These are phyloP conservation scores for Corynespora cassiicola DNA, from an alignment of 2,329 filamentous ascomycete genomes.

Conservation along the genomic window DNA sequence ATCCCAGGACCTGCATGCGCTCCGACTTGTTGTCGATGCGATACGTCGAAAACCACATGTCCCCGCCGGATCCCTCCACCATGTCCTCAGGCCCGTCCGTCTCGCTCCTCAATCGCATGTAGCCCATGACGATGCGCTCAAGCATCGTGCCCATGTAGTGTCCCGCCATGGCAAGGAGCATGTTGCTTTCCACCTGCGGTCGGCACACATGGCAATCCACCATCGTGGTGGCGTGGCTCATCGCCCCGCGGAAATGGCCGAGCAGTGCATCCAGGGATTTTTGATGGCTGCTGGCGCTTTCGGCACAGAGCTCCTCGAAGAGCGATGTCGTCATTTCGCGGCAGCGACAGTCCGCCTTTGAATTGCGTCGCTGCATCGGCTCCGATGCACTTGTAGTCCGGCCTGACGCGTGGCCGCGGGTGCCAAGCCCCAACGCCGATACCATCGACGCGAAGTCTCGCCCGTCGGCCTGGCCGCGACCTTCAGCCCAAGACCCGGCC, in stretches of 20 bases:
- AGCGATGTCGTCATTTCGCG: constrained; percentile 1
- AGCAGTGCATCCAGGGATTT: not conserved
- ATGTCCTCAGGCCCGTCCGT: not conserved
- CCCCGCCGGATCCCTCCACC: not conserved
- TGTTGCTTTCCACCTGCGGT: constrained; percentile 1
- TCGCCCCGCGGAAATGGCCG: constrained; percentile 2
- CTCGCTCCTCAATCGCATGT: not conserved
- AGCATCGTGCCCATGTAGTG: constrained; percentile 1
- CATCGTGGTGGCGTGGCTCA: constrained; percentile 1
- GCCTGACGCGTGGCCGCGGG: not conserved
- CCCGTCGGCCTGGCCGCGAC: no score
- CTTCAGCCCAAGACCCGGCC: no score
- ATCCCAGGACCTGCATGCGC: constrained; percentile 1
- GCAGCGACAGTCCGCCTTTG: not conserved
- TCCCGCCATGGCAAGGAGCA: constrained; percentile 2
- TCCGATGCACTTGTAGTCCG: not conserved
- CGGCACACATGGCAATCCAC: not conserved
- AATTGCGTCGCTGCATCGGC: not conserved
- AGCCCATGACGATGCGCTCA: not conserved
- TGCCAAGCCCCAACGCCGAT: not conserved
- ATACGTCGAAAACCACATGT: constrained; percentile 1
- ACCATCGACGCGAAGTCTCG: not conserved
- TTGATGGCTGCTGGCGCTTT: not conserved
- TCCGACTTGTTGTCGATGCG: constrained; percentile 2
- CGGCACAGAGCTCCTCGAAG: constrained; percentile 1